These are phyloP conservation scores for Zizania palustris DNA, from an alignment of 202 grass and related monocot species.

Conservation along the genomic window DNA sequence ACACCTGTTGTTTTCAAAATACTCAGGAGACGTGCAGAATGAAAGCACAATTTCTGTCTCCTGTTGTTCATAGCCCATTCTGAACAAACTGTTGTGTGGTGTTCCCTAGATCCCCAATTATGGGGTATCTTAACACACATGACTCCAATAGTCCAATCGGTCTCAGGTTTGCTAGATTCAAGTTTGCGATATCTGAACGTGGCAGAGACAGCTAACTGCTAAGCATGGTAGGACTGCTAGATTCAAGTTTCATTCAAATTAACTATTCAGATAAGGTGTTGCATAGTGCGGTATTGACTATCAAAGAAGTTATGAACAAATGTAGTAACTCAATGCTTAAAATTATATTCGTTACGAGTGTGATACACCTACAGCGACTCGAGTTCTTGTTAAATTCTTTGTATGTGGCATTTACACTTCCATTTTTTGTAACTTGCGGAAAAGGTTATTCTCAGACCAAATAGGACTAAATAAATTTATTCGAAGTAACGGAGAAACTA, in stretches of 20 bases:
- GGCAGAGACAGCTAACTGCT: neutral
- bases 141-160: neutral
- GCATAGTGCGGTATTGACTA: neutral
- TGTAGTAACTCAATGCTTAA: neutral
- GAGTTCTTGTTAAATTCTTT: neutral
- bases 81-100: neutral
- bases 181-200: no score
- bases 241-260: neutral
- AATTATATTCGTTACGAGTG: neutral
- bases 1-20: neutral
- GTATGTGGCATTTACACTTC: neutral
- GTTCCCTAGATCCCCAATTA: neutral
- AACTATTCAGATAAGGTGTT: neutral
- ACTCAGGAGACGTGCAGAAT: neutral
- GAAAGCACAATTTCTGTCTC: neutral
- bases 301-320: neutral
- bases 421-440: neutral
- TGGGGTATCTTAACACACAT: neutral
- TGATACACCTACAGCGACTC: neutral
- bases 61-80: neutral
- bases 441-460: neutral
- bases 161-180: neutral
- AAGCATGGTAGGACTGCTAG: neutral
- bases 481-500: neutral
- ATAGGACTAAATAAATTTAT: neutral